Evolutionary conservation across 192 early-diverging fungal genomes (phyloP), one percentile per base, ranked within the genome.

Genomic region (Nowakowskiella sp.): DNA sequence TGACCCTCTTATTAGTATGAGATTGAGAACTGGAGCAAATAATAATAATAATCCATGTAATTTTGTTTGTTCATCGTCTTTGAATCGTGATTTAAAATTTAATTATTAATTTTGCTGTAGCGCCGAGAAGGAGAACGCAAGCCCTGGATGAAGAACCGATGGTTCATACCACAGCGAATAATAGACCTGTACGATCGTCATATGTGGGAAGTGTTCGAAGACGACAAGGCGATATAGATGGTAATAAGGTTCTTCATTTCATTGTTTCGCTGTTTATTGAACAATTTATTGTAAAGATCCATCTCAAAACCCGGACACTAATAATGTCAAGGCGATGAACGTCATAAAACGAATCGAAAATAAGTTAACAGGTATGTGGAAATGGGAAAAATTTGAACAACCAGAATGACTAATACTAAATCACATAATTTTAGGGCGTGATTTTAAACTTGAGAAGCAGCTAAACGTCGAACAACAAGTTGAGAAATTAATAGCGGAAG

Each of bases 1-100:
- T 65, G 94, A 98, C 61, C 94, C 94, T 13, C 58, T 94, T 45
- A 87, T 94, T 68, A 91, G 91, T 55, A 91, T 88, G 89, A 76
- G 88, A 57, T 71, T 93, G 44, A 61, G 86, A 44, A 72, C 60
- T 13, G 75, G 64, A 22, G 65, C 68, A 2, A 80, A 72, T 55
- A 63, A 75, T 6, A 63, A 72, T 31, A 51, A 54, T 31, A 65
- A 70, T 24, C 1, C 22, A 1, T 30, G 13, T 26, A 36, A 8
- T 49, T 43, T 55, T 63, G 16, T 42, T 44, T 6, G 29, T 9
- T 4, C 16, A 16, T 1, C 22, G 26, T 7, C 60, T 4, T 19
- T 55, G 5, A 21, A 16, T 13, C 51, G 2, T 23, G 10, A 6
- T 33, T 36, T 51, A 6, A 7, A 6, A 42, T 51, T 24, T 8